Base-by-base conservation (phyloP, 495 filamentous ascomycete species). In the Penicillium paradoxum region DNA sequence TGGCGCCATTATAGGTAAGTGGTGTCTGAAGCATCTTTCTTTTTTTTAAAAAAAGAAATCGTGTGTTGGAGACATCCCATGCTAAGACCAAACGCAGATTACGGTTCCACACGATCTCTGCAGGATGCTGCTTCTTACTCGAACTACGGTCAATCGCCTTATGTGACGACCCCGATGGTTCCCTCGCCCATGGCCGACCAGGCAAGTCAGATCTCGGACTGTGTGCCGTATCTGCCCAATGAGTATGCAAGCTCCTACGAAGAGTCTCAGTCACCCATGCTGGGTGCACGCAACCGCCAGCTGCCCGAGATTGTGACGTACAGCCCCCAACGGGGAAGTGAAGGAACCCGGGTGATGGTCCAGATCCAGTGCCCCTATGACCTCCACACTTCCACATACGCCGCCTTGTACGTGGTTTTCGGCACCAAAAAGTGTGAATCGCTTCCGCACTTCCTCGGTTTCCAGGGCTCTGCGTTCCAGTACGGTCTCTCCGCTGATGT, bases 301-400 rank as follows among this genome's bases (percentile, higher is more conserved):
- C 14, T 73, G 34, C 81, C 86, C 25, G 77, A 83, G 57, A 73
- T 96, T 45, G 73, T 80, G 27, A 84, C 81, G 38, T 89, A 82
- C 65, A 70, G 77, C 30, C 92, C 93, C 14, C 72, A 73, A 32
- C 67, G 76, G 57, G 93, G 92, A 21, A 63, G 74, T 3, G 76
- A 79, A 63, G 88, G 88, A 45, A 86, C 85, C 13, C 79, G 81
- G 54, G 73, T 97, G 7, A 72, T 77, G 37, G 79, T 96, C 45
- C 83, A 87, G 64, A 81, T 96, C 40, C 80, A 82, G 54, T 85
- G 83, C 11, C 79, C 83, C 25, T 87, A 86, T 65, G 89, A 96
- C 56, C 69, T 84, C 17, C 74, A 86, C 58, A 75, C 79, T 17
- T 74, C 81, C 3, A 73, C 78, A 3, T 65, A 76, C 19, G 74